Base-by-base conservation (phyloP, 805 yeast species). In the Kurtzmaniella fragi region DNA sequence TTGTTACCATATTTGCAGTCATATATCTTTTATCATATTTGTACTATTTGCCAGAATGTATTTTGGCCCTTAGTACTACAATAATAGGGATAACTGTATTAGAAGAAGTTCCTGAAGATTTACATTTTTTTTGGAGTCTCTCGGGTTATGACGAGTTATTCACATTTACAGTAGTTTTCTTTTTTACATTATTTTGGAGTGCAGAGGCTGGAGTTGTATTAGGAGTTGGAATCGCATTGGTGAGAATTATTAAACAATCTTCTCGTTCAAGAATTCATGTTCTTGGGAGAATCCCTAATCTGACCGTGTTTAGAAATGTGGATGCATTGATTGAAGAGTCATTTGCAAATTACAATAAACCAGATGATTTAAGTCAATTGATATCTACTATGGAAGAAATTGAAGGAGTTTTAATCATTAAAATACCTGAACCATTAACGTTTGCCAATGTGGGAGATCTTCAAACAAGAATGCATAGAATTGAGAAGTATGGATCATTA, bases 341-440 rank as follows among this genome's bases (percentile, higher is more conserved):
- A 23, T 62, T 62, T 43, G 31, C 33, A 6, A 32, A 38, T 15
- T 44, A 40, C 34, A 28, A 64, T 2, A 68, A 61, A 20, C 26
- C 17, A 25, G 48, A 42, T 32, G 40, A 40, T n/a, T 34, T 42
- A 10, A 30, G 36, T 2, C 41, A 47, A 27, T 47, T 54, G 28
- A 52, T 64, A 14, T 58, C 60, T 14, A 59, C 61, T 52, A 52
- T 61, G 53, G 54, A 72, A 49, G 74, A 67, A 30, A 66, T 83
- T 35, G 85, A 82, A 47, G 89, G 88, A 0, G 83, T 89, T 40
- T 64, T 90, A 28, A 77, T 88, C 23, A 83, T 89, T 28, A 83
- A 82, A 46, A 76, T 89, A 32, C 89, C 96, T 0, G 96, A 89
- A 53, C 95, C 96, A 1, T 66, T 89, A 43, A 86, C 90, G 4